Base-by-base conservation (phyloP, 257 asterid genomes). In the Rehmannia glutinosa region DNA sequence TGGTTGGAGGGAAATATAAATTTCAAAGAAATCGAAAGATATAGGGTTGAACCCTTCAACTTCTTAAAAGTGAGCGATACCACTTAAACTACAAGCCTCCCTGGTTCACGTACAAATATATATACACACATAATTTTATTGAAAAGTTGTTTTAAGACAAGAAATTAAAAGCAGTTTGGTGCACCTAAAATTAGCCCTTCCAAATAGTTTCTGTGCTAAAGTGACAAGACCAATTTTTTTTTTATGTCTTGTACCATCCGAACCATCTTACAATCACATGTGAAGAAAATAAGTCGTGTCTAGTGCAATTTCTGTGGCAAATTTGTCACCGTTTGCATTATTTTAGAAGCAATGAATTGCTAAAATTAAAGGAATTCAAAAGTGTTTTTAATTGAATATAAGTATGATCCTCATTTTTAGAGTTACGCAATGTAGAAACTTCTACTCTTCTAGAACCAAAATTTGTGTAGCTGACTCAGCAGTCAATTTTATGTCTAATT, bases 181-280 rank as follows among this genome's bases (percentile, higher is more conserved):
- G 50, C 63, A 53, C 72, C 74, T 71, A 71, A 76, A 67, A 76
- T 35, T 41, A 76, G 63, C 19, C 52, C 28, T 33, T 20, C 42
- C 62, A 38, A 62, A 28, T 13, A 5, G 3, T 62, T 23, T 10
- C 16, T 60, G 20, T 20, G 27, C 46, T 33, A 2, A 56, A 52
- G 28, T 49, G 70, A 20, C 35, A 49, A 23, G 19, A 43, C 56
- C 70, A 20, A 52, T 43, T 19, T 35, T 38, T 61, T 68, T 64
- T 70, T 19, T 55, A 45, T 52, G 56, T 71, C 58, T 59, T 38
- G 72, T 62, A 72, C 75, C 75, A 53, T 71, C 68, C 78, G 30
- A 43, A 77, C 78, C 68, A 72, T 36, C 43, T 38, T 17, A 54
- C 64, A 27, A 1, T 46, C 39, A 49, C 68, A 76, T 66, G 81